Percentiles rank a stretch among this genome's conserved stretches.
Conservation (phyloP, 441 rosid species). For the Erodium trifolium region DNA sequence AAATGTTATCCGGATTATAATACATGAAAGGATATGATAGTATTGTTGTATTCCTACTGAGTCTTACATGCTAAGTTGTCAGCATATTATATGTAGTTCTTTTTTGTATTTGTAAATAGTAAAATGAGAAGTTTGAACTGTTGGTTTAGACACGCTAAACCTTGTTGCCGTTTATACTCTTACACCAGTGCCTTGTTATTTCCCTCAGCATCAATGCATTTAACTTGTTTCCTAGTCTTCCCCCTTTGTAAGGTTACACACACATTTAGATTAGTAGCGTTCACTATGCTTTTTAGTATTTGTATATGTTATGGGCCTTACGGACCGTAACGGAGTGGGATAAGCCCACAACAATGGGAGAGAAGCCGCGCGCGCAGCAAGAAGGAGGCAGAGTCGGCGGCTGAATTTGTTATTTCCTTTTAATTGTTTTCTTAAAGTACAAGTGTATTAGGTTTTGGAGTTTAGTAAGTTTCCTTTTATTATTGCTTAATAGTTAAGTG, state of each 20-base stretch:
- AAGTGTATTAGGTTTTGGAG: too few relatives aligned
- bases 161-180: background rate
- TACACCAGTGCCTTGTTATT: background rate
- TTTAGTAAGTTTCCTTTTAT: too few relatives aligned
- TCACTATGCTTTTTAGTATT: background rate
- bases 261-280: background rate
- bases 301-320: too few relatives aligned
- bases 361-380: too few relatives aligned
- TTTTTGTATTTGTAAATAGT: background rate
- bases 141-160: background rate
- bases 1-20: background rate
- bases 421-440: too few relatives aligned
- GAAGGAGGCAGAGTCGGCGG: too few relatives aligned
- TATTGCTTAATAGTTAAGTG: too few relatives aligned
- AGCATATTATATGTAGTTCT: background rate
- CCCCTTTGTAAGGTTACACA: background rate
- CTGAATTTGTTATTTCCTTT: too few relatives aligned
- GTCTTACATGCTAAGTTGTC: background rate
- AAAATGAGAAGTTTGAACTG: background rate
- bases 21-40: background rate
- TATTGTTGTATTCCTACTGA: background rate
- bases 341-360: too few relatives aligned
- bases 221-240: slow-evolving; percentile 2
- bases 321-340: too few relatives aligned
- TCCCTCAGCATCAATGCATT: background rate